phyloP scores from a whole-genome alignment of 2,329 filamentous ascomycete genomes.

The Fonsecaea pugnacius region DNA sequence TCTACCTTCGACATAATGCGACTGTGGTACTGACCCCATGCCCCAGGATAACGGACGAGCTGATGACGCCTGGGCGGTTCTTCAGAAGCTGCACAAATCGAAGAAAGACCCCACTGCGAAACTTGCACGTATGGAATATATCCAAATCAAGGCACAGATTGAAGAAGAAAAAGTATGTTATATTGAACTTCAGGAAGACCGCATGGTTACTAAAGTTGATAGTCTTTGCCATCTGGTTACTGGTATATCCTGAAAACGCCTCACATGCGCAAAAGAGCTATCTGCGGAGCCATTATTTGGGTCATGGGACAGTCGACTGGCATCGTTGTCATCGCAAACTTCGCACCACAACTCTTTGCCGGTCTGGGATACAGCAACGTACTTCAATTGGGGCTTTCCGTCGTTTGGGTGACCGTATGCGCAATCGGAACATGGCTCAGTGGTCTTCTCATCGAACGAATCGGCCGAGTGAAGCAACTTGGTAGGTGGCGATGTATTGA shows the following conservation, averaged over 20 bases:
- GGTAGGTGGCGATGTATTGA: conserved; percentile 17
- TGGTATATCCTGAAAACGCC: conserved; percentile 22
- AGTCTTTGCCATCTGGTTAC: conserved; percentile 17
- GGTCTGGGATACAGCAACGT: conserved; percentile 41
- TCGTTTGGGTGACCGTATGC: conserved; percentile 32
- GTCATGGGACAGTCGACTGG: conserved; percentile 40
- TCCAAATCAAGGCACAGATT: conserved; percentile 24
- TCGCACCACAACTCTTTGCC: conserved; percentile 46
- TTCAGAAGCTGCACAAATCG: conserved; percentile 16
- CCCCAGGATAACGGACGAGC: conserved; percentile 13
- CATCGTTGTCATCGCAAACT: conserved; percentile 43
- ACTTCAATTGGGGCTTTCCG: conserved; percentile 23
- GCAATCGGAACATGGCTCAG: conserved; percentile 40
- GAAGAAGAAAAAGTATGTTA: conserved; percentile 24
- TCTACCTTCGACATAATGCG: background rate
- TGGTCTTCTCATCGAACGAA: conserved; percentile 38
- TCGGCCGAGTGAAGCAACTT: conserved; percentile 24
- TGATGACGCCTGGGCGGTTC: conserved; percentile 19
- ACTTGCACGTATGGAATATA: conserved; percentile 18
- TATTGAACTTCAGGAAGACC: background rate
- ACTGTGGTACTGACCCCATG: conserved; percentile 1
- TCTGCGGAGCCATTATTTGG: conserved; percentile 19
- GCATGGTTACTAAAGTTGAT: background rate
- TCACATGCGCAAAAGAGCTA: conserved; percentile 6
- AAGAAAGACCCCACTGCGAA: conserved; percentile 8